Evolutionary conservation across 2,329 filamentous ascomycete species (phyloP).

Genomic region (Chrysoporthe cubensis): DNA sequence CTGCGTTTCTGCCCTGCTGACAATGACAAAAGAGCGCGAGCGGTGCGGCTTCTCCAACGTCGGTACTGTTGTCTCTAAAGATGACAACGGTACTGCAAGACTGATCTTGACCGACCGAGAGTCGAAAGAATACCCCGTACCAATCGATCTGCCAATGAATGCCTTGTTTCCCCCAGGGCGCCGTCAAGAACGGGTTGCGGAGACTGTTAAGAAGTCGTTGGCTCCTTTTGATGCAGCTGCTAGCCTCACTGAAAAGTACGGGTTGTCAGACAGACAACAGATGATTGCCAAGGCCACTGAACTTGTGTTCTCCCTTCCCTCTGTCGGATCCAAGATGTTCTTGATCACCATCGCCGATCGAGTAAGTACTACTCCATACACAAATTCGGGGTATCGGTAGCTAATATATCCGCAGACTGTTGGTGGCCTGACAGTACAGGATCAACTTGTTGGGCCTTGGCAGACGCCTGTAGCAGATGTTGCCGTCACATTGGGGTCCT

Average conservation of each 20-base stretch:
- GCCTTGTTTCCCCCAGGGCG: constrained; percentile 86
- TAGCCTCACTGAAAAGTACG: constrained; percentile 68
- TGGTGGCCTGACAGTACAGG: constrained; percentile 83
- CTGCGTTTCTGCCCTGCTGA: constrained; percentile 24
- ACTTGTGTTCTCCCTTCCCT: constrained; percentile 80
- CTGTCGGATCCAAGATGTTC: constrained; percentile 96
- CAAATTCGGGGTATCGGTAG: neutral
- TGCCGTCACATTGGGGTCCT: constrained; percentile 84
- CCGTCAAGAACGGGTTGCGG: constrained; percentile 76
- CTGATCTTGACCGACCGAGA: constrained; percentile 83
- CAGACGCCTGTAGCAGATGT: constrained; percentile 93
- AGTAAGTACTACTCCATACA: constrained; percentile 6
- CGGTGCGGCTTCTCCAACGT: constrained; percentile 93
- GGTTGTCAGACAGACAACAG: constrained; percentile 34
- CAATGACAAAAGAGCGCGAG: constrained; percentile 65
- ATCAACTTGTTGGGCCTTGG: constrained; percentile 97
- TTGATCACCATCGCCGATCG: constrained; percentile 96
- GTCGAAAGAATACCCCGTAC: constrained; percentile 70
- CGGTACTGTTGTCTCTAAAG: constrained; percentile 70
- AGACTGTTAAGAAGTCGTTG: constrained; percentile 69
- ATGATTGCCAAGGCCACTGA: constrained; percentile 67
- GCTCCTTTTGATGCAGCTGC: constrained; percentile 70
- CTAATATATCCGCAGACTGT: constrained; percentile 57
- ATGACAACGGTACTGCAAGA: constrained; percentile 66
- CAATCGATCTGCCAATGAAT: constrained; percentile 88